These are phyloP conservation scores for Trichoderma reesei DNA, from an alignment of 495 filamentous ascomycete species.

Conservation along the genomic window DNA sequence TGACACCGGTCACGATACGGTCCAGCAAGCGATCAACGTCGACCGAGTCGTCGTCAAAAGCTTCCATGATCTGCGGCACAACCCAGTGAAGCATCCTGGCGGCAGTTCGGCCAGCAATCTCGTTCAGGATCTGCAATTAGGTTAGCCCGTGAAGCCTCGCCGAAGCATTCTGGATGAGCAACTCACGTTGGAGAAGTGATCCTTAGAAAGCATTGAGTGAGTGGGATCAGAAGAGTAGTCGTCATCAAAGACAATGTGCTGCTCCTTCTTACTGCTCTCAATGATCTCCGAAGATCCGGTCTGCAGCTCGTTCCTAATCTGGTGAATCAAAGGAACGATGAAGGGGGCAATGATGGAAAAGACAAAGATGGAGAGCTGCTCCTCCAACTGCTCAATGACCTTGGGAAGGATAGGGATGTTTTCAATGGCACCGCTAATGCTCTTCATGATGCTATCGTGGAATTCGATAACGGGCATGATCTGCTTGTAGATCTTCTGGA, in stretches of 20 bases:
- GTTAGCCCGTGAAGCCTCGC: slow-evolving; percentile 19
- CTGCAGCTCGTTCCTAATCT: slow-evolving; percentile 73
- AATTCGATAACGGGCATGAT: slow-evolving; percentile 80
- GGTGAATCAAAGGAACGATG: slow-evolving; percentile 72
- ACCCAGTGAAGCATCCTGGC: slow-evolving; percentile 68
- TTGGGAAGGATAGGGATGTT: slow-evolving; percentile 71
- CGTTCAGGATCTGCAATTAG: slow-evolving; percentile 57
- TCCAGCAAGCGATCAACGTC: slow-evolving; percentile 58
- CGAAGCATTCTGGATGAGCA: no score
- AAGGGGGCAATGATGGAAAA: slow-evolving; percentile 80
- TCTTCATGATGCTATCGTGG: slow-evolving; percentile 77
- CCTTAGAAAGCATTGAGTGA: slow-evolving; percentile 93
- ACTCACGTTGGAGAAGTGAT: slow-evolving; percentile 70
- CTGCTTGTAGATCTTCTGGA: slow-evolving; percentile 57
- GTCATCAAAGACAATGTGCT: slow-evolving; percentile 78
- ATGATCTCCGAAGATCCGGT: slow-evolving; percentile 84
- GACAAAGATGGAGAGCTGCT: slow-evolving; percentile 73
- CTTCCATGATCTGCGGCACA: slow-evolving; percentile 75
- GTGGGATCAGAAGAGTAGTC: slow-evolving; percentile 68
- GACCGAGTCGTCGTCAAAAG: slow-evolving; percentile 66
- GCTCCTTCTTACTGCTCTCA: slow-evolving; percentile 63
- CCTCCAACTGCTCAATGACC: slow-evolving; percentile 68
- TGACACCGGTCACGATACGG: slow-evolving; percentile 69
- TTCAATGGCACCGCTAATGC: slow-evolving; percentile 65
- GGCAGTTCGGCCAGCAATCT: slow-evolving; percentile 75